Conservation (phyloP, 2,329 filamentous ascomycete genomes). For the Penicillium capsulatum region DNA sequence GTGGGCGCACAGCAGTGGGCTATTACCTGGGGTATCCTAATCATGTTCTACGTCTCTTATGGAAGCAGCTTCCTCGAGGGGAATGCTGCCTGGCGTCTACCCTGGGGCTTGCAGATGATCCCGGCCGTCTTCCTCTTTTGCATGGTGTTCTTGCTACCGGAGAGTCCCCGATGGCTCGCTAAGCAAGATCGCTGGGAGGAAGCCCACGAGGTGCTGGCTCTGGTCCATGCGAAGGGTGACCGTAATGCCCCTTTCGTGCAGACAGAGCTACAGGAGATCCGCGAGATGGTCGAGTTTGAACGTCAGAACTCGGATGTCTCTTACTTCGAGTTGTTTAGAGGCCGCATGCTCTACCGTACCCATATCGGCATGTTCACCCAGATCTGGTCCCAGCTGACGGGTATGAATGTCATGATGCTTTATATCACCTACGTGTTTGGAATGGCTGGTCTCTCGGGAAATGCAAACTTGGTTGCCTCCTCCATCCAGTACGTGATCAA, state of each 20-base stretch:
- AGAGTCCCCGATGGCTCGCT: constrained; percentile 62
- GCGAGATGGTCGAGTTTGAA: constrained; percentile 69
- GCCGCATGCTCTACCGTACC: constrained; percentile 68
- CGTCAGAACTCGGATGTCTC: constrained; percentile 63
- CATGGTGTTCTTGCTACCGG: constrained; percentile 50
- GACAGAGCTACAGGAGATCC: constrained; percentile 68
- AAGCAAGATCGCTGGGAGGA: constrained; percentile 58
- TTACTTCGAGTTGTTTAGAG: constrained; percentile 68
- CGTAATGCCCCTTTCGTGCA: constrained; percentile 60
- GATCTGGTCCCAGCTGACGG: constrained; percentile 71
- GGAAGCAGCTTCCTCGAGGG: constrained; percentile 60
- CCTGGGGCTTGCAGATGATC: constrained; percentile 63
- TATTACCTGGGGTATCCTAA: constrained; percentile 67
- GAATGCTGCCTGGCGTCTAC: constrained; percentile 57
- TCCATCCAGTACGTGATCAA: constrained; percentile 76
- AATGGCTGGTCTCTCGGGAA: constrained; percentile 62
- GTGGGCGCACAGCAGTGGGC: constrained; percentile 71
- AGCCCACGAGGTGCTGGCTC: constrained; percentile 46
- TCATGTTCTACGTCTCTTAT: constrained; percentile 63
- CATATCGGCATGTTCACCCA: constrained; percentile 69
- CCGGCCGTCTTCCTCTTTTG: constrained; percentile 57
- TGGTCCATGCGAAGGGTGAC: constrained; percentile 64
- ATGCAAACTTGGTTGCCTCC: constrained; percentile 61
- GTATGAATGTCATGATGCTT: constrained; percentile 73
- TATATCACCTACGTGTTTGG: constrained; percentile 60